phyloP scores from a whole-genome alignment of 202 grass and related monocot species.

The Carex arenaria region DNA sequence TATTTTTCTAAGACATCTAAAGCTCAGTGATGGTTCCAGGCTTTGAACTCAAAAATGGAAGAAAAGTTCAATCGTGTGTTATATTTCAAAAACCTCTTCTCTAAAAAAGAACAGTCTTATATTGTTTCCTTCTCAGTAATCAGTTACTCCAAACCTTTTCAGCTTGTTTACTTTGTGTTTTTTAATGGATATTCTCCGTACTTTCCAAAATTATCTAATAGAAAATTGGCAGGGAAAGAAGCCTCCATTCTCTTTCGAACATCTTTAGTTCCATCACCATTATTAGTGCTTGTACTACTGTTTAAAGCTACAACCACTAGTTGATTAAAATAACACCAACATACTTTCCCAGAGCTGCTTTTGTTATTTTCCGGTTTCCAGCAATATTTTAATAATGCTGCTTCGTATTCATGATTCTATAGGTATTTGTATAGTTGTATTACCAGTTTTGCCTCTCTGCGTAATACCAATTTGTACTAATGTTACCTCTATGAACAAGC shows the following conservation, averaged over 20 bases:
- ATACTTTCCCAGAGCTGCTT: neutral
- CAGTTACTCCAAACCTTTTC: neutral
- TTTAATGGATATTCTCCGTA: constrained; percentile 7
- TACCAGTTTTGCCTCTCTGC: neutral
- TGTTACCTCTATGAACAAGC: neutral
- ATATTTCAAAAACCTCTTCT: neutral
- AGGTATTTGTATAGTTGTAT: neutral
- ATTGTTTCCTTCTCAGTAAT: neutral
- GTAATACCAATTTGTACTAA: neutral
- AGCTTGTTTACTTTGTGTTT: neutral
- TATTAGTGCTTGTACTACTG: constrained; percentile 2
- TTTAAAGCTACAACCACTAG: neutral
- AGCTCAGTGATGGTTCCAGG: neutral
- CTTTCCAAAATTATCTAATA: neutral
- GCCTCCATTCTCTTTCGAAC: neutral
- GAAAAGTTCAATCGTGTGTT: neutral
- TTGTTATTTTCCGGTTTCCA: constrained; percentile 4
- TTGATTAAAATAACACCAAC: neutral
- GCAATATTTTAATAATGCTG: neutral
- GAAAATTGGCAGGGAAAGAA: neutral
- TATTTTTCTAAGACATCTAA: neutral
- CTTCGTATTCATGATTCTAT: neutral
- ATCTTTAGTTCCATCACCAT: constrained; percentile 19
- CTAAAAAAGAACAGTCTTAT: neutral
- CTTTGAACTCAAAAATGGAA: neutral